Evolutionary conservation across 2,329 filamentous ascomycete genomes (phyloP).

Genomic region (Phyllosticta citrichinensis): DNA sequence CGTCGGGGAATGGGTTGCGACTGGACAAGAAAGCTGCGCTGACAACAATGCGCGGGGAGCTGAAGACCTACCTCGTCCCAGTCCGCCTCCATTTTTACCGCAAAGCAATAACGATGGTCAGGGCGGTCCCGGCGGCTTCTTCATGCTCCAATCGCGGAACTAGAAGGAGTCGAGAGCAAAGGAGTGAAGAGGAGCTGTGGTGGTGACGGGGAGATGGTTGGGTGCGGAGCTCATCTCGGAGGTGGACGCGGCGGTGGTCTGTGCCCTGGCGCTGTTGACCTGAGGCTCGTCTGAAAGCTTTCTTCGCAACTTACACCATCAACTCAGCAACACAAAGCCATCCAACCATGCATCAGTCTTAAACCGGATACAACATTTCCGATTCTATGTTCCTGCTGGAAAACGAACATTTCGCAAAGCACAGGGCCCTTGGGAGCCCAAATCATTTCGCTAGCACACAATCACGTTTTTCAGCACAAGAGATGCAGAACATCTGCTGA

Average conservation of each 20-base stretch:
- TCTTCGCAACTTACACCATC: no score
- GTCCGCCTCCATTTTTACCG: slow-evolving; percentile 39
- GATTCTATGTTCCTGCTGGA: no score
- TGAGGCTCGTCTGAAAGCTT: no score
- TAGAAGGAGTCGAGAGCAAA: neutral
- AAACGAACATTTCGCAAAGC: no score
- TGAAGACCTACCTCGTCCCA: slow-evolving; percentile 38
- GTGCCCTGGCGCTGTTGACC: neutral
- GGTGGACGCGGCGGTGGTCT: neutral
- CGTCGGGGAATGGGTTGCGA: neutral
- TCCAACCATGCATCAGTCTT: no score
- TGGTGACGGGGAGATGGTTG: neutral
- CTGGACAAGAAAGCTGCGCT: neutral
- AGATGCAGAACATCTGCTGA: neutral
- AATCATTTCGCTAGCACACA: no score
- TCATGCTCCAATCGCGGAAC: slow-evolving; percentile 3
- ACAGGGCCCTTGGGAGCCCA: no score
- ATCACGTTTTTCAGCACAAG: neutral
- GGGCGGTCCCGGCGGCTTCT: slow-evolving; percentile 1
- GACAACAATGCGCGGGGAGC: neutral
- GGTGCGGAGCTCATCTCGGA: slow-evolving; percentile 1
- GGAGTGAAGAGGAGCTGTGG: neutral
- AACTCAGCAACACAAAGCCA: no score
- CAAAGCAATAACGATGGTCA: slow-evolving; percentile 1
- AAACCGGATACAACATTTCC: no score